Evolutionary conservation across 2,329 filamentous ascomycete species (phyloP).

Genomic region (Colletotrichum eremochloae): DNA sequence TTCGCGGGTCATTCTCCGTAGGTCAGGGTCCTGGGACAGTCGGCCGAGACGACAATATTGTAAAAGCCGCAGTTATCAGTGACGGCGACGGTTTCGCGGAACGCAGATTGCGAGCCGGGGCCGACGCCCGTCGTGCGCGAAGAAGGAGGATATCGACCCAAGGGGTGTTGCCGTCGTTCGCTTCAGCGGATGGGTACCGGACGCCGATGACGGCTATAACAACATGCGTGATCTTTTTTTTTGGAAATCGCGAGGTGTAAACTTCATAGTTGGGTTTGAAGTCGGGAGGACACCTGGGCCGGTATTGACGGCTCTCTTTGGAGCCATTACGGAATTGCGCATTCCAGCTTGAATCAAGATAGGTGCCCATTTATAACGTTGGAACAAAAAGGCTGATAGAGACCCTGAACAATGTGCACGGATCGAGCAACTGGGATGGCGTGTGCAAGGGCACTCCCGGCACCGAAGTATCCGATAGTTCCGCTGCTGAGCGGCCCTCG

Average conservation of each 20-base stretch:
- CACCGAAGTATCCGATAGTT: neutral
- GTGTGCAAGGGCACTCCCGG: neutral
- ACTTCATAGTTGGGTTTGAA: constrained; percentile 31
- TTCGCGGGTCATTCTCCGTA: no score
- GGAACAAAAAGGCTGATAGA: neutral
- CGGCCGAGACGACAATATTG: no score
- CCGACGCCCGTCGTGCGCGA: no score
- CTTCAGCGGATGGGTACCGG: constrained; percentile 26
- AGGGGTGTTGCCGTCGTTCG: no score
- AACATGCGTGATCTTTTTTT: constrained; percentile 29
- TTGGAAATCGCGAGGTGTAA: constrained; percentile 39
- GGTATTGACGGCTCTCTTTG: neutral
- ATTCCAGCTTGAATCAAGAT: neutral
- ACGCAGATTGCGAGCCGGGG: no score
- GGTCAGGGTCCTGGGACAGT: no score
- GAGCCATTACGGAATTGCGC: no score
- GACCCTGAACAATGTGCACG: neutral
- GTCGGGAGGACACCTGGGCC: constrained; percentile 5
- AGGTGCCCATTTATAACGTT: neutral
- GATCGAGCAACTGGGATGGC: no score
- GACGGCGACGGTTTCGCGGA: no score
- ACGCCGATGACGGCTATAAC: constrained; percentile 40
- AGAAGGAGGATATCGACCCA: no score
- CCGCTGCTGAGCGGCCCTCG: no score
- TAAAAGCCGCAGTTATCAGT: no score